Base-by-base conservation (phyloP, 352 stramenopile genomes). In the Globisporangium rhizosaccharum region DNA sequence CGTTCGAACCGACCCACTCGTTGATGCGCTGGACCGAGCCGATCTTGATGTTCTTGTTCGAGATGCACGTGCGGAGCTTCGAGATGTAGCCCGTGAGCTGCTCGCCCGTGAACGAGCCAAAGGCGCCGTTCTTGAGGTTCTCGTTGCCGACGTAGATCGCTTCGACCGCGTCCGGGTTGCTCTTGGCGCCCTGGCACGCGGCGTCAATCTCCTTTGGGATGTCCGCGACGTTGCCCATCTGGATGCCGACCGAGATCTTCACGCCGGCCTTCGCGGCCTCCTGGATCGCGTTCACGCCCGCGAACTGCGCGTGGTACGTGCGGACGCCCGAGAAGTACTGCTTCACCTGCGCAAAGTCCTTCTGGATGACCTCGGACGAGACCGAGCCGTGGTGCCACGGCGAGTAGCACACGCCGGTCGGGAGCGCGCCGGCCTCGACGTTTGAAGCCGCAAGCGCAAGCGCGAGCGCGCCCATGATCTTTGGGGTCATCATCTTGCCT, bases 61-160 rank as follows among this genome's bases (percentile, higher is more conserved):
- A 39, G 11, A 76, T 83, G 56, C 76, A 84, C 2, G n/a, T 44
- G 62, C 87, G 83, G 50, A 93, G 69, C 47, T 79, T 67, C 12
- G 71, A 36, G 51, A 90, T 86, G 70, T 84, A 81, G 3, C 57
- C 63, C 17, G 75, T 36, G 14, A 90, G 71, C 61, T 76, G 45
- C 15, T 62, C 61, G 51, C 70, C 73, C 26, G 65, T 70, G 36
- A 56, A 68, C 2, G 62, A 69, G 23, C 77, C 79, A 45, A 76
- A 85, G 57, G 56, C 66, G 33, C 69, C 63, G 65, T 86, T 86
- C 47, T 67, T 57, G 18, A 92, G 67, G 73, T 85, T 72, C 57
- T 92, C 83, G 71, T 90, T 92, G 45, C 83, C 83, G 30, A 87
- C 79, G 65, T 77, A 90, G 49, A 92, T 72, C 9, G 67, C 68